Evolutionary conservation across 2,329 filamentous ascomycete genomes (phyloP).

Genomic region (Aspergillus spinulosporus): DNA sequence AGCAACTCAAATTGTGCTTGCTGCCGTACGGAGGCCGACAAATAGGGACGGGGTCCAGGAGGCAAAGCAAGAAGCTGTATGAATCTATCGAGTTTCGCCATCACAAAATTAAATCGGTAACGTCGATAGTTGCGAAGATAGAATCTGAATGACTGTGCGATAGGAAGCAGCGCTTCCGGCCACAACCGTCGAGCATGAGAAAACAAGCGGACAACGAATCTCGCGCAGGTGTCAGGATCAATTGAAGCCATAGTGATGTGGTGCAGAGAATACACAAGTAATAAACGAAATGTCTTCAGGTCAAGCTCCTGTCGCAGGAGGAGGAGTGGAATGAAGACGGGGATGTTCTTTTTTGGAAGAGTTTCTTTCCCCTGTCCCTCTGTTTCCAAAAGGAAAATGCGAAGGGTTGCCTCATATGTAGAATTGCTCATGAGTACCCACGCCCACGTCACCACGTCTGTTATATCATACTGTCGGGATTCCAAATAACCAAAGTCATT

Average conservation of each 20-base stretch:
- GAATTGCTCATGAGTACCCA: constrained; percentile 47
- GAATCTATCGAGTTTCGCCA: constrained; percentile 51
- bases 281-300: constrained; percentile 42
- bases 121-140: constrained; percentile 31
- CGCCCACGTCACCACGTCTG: constrained; percentile 48
- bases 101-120: constrained; percentile 27
- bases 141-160: constrained; percentile 42
- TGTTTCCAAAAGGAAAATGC: constrained; percentile 37
- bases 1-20: constrained; percentile 59
- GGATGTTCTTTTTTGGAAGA: constrained; percentile 28
- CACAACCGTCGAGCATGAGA: constrained; percentile 53
- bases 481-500: constrained; percentile 31
- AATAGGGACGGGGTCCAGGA: constrained; percentile 50
- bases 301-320: constrained; percentile 47
- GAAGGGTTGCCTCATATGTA: constrained; percentile 37
- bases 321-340: constrained; percentile 50
- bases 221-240: constrained; percentile 36
- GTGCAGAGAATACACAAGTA: constrained; percentile 44
- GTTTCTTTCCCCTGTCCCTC: constrained; percentile 17
- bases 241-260: constrained; percentile 32
- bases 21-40: constrained; percentile 52
- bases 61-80: constrained; percentile 53
- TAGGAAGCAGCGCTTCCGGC: constrained; percentile 48
- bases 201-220: constrained; percentile 50
- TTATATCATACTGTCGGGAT: constrained; percentile 34